These are phyloP conservation scores for Mortierella sp. DNA, from an alignment of 371 early-diverging fungal genomes.

Conservation along the genomic window DNA sequence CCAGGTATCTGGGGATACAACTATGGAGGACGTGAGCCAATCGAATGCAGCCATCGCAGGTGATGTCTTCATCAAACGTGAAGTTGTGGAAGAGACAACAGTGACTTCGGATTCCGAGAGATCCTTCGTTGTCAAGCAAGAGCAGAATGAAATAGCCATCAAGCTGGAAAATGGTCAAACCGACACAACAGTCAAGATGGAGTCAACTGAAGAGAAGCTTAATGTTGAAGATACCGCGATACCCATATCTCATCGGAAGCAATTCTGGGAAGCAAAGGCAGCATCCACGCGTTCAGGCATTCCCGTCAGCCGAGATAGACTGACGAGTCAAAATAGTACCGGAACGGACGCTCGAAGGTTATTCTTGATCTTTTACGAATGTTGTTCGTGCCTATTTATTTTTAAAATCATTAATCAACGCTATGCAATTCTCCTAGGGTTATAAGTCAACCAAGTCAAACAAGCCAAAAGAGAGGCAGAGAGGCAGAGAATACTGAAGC, in stretches of 20 bases:
- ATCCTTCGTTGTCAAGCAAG: neutral
- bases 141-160: constrained; percentile 8
- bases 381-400: neutral
- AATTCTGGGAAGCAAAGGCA: constrained; percentile 48
- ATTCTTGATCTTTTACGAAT: neutral
- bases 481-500: constrained; percentile 9
- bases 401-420: neutral
- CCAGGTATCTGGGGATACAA: neutral
- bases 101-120: neutral
- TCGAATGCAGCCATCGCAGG: neutral
- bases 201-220: neutral
- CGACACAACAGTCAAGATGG: neutral
- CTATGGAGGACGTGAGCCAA: constrained; percentile 3
- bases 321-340: neutral
- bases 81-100: neutral
- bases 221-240: constrained; percentile 21
- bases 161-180: constrained; percentile 7
- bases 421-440: neutral
- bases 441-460: neutral
- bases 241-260: constrained; percentile 34
- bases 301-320: constrained; percentile 30
- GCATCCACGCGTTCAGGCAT: constrained; percentile 15
- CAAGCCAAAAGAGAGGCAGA: constrained; percentile 24
- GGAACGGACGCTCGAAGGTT: neutral
- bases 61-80: constrained; percentile 8